These are phyloP conservation scores for Lojkania enalia DNA, from an alignment of 2,329 filamentous ascomycete genomes.

Conservation along the genomic window DNA sequence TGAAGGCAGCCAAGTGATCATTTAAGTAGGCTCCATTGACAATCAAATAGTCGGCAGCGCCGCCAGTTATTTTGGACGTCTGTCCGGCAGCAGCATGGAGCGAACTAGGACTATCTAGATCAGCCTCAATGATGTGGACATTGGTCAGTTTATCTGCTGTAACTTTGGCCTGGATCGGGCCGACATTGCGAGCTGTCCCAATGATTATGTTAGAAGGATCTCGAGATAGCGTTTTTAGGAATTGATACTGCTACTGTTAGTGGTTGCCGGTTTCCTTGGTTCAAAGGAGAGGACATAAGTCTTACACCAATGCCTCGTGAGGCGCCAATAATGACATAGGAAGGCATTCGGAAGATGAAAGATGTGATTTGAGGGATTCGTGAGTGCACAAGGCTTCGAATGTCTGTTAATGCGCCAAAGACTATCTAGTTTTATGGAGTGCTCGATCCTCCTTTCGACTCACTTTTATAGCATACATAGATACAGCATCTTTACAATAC, in stretches of 20 bases:
- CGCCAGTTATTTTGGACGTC: constrained; percentile 39
- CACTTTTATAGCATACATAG: no score
- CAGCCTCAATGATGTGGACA: constrained; percentile 44
- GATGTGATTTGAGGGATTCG: no score
- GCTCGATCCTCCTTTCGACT: no score
- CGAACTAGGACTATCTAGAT: constrained; percentile 39
- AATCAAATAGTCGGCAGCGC: constrained; percentile 48
- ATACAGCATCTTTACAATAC: no score
- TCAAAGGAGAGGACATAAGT: not conserved
- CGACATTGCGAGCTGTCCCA: constrained; percentile 39
- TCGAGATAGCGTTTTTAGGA: constrained; percentile 33
- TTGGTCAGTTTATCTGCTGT: constrained; percentile 24
- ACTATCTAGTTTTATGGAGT: no score
- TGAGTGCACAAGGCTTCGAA: no score
- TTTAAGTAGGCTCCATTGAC: constrained; percentile 45
- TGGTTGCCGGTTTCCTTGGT: not conserved
- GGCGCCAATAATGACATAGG: constrained; percentile 38
- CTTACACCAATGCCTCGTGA: constrained; percentile 39
- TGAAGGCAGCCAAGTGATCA: constrained; percentile 13
- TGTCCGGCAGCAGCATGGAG: constrained; percentile 42
- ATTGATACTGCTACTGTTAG: constrained; percentile 27
- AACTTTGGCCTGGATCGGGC: not conserved
- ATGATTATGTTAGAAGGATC: constrained; percentile 36
- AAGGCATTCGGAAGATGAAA: no score
- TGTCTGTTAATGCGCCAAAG: no score